phyloP scores from a whole-genome alignment of 2,329 filamentous ascomycete genomes.

The Phyllosticta paracitricarpa region DNA sequence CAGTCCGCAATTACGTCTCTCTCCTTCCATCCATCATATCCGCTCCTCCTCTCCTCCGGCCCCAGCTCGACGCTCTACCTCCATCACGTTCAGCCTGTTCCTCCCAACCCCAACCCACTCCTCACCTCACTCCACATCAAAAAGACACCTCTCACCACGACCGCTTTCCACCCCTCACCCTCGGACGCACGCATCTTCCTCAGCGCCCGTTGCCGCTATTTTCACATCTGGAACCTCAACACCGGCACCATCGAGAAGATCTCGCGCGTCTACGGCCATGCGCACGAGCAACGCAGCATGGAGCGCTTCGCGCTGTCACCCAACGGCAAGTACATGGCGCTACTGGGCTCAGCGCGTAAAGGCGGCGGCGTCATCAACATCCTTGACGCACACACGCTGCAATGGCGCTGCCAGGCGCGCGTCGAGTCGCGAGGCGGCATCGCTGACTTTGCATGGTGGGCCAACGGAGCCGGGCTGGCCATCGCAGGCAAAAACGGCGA shows the following conservation, averaged over 20 bases:
- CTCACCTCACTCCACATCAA: conserved; percentile 83
- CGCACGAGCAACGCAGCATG: conserved; percentile 80
- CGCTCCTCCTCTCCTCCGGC: conserved; percentile 82
- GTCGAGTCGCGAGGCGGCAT: conserved; percentile 76
- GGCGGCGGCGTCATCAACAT: conserved; percentile 85
- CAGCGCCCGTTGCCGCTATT: conserved; percentile 77
- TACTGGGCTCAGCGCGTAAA: conserved; percentile 70
- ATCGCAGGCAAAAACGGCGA: conserved; percentile 81
- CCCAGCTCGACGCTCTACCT: conserved; percentile 76
- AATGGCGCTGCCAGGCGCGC: conserved; percentile 77
- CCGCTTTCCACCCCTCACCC: conserved; percentile 62
- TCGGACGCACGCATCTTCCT: conserved; percentile 74
- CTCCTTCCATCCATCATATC: conserved; percentile 79
- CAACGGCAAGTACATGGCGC: conserved; percentile 73
- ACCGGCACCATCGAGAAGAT: conserved; percentile 77
- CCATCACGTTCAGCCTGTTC: conserved; percentile 74
- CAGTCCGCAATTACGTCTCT: conserved; percentile 68
- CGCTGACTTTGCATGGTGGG: conserved; percentile 90
- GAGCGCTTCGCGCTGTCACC: conserved; percentile 83
- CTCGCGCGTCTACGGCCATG: conserved; percentile 61
- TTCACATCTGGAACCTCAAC: conserved; percentile 86
- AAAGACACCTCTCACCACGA: conserved; percentile 72
- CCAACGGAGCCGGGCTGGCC: conserved; percentile 67
- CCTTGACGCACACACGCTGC: conserved; percentile 65
- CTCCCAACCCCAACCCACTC: conserved; percentile 72